Base-by-base conservation (phyloP, 2,329 filamentous ascomycete genomes). In the Lachnellula hyalina region DNA sequence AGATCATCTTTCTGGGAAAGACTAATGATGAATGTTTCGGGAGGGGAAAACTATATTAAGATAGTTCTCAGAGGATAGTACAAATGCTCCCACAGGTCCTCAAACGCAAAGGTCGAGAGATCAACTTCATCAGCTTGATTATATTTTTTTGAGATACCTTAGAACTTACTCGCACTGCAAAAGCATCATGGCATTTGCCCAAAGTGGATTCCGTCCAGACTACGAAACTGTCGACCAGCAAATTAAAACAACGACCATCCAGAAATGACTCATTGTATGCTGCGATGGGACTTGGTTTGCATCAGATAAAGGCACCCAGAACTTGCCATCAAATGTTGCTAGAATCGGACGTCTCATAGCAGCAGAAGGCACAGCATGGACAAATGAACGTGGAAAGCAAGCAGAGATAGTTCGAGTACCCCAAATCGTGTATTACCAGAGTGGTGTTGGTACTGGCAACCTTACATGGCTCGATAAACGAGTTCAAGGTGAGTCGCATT, bases 231-330 rank as follows among this genome's bases (percentile, higher is more conserved):
- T 32, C 28, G 28, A 32, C 9, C 28, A 32, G 28, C 28, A 32
- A 11, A 32, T 0, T 9, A 40, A 17, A 40, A 40, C 36, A 6
- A 40, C 36, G 15, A 40, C 36, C 2, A 17, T 40, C 6, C 36
- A 40, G 15, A 40, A 40, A 40, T 25, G 57, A n/a, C 34, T 61
- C 7, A 41, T 52, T 17, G 42, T 52, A 12, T 52, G 49, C 34
- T 44, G 49, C 25, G 54, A 53, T 42, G 49, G 54, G 3, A 49
- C 52, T 8, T 56, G 53, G 53, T 47, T 44, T 19, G 19, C 48
- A 6, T 41, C 49, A 4, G 49, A 55, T 28, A 40, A 52, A 19
- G 52, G 52, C 28, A 32, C 17, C 3, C 35, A 50, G 9, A 50
- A 44, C 25, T 21, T 54, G 5, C 52, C 52, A 17, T 46, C 40